A percentile compares a stretch with the other conserved stretches of the same genome.
These are phyloP conservation scores for Tolypocladium amazonense DNA, from an alignment of 2,329 filamentous ascomycete genomes.

Conservation along the genomic window DNA sequence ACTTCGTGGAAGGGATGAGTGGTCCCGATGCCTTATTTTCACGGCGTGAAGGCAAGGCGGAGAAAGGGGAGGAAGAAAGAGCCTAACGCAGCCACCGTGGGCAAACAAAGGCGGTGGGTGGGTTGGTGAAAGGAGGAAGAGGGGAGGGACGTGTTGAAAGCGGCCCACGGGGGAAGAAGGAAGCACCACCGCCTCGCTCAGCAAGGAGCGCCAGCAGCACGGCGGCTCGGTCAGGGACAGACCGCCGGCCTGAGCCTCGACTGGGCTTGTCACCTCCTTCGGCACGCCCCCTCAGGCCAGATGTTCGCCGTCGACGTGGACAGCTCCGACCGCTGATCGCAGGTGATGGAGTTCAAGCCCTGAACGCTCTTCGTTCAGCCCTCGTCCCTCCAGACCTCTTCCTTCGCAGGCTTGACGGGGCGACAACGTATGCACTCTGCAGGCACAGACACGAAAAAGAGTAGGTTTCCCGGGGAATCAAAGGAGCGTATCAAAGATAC, in stretches of 20 bases:
- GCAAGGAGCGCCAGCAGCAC: no score
- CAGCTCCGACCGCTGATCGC: background rate
- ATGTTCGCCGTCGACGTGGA: no score
- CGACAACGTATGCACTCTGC: background rate
- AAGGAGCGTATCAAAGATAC: background rate
- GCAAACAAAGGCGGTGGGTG: background rate
- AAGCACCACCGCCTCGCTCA: background rate
- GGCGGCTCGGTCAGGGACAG: no score
- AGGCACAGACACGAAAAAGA: background rate
- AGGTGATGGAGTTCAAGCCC: no score
- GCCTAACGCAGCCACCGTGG: background rate
- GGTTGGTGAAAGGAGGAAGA: background rate
- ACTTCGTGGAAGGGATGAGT: background rate
- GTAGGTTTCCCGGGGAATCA: no score
- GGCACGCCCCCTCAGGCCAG: no score
- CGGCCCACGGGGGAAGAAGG: background rate
- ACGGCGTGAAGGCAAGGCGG: background rate
- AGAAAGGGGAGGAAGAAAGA: background rate
- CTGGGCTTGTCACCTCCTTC: no score
- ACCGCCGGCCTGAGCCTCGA: no score
- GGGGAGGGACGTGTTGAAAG: background rate
- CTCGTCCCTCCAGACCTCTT: no score
- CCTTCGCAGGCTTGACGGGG: background rate
- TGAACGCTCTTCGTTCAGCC: no score
- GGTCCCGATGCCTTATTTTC: no score